These are phyloP conservation scores for Argentina anserina DNA, from an alignment of 306 rosid genomes.

Conservation along the genomic window DNA sequence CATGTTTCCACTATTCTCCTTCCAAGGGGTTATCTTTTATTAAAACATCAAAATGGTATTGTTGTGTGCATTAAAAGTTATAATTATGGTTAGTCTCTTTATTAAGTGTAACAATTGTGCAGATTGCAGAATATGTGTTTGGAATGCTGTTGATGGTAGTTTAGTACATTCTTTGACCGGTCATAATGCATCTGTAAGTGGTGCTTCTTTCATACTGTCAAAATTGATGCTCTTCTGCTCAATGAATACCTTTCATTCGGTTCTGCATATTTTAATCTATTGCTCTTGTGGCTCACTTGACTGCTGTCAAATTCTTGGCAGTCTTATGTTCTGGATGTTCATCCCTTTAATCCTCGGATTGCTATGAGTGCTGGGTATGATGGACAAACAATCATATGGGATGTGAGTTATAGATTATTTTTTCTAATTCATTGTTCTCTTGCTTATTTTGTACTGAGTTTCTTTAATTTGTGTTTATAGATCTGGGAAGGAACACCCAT, in stretches of 20 bases:
- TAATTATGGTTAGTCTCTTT: not conserved
- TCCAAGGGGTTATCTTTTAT: not conserved
- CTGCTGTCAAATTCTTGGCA: constrained; percentile 39
- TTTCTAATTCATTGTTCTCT: constrained; percentile 16
- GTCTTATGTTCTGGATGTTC: constrained; percentile 94
- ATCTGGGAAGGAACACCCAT: constrained; percentile 90
- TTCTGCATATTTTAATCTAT: constrained; percentile 14
- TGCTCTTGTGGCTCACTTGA: constrained; percentile 30
- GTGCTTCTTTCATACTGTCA: constrained; percentile 7
- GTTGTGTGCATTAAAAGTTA: not conserved
- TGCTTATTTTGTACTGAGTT: constrained; percentile 19
- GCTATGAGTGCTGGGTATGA: constrained; percentile 98
- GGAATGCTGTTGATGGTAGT: constrained; percentile 97
- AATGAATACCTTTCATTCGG: constrained; percentile 10
- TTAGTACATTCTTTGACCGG: constrained; percentile 90
- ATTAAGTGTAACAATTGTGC: constrained; percentile 11
- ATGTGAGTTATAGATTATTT: constrained; percentile 53
- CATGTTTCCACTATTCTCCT: not conserved
- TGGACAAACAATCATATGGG: constrained; percentile 87
- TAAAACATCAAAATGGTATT: not conserved
- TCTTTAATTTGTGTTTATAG: constrained; percentile 43
- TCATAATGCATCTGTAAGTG: constrained; percentile 71
- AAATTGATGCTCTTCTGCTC: constrained; percentile 12
- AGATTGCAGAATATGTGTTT: constrained; percentile 97
- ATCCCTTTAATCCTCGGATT: constrained; percentile 94